Evolutionary conservation across 176 grass and related monocot species (phyloP), one percentile per base, ranked within the genome.

Genomic region (Stipa capillata): DNA sequence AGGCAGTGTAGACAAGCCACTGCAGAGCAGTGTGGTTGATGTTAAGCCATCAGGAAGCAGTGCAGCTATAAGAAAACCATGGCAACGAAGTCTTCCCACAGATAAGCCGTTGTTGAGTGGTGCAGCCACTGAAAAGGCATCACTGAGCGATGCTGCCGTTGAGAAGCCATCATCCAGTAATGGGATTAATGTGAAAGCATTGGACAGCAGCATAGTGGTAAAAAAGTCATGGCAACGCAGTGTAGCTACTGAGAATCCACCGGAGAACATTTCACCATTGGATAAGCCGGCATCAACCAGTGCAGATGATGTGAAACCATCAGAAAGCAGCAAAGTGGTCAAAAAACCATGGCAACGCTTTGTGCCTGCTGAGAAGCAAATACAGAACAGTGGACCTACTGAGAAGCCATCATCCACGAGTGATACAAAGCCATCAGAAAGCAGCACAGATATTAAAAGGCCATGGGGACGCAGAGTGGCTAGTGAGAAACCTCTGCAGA

Each of bases 151-250:
- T 85, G 55, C 72, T 48, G 55, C 63, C 54, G 65, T 31, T 47
- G 87, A 85, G 70, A 76, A 89, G n/a, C 77, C 37, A 63, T 89
- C 72, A 56, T 61, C 87, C 75, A 57, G 83, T 69, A 82, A 85
- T 40, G 71, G 54, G 13, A 20, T 71, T 77, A 58, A 89, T 65
- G 47, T 23, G 40, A 81, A 82, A 75, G 45, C 51, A 3, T 7
- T 31, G 61, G 82, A 89, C 76, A 89, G 65, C 24, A 82, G 55
- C 33, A 65, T 28, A 1, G 56, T 37, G 58, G 72, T 76, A 36
- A 89, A 82, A 85, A 82, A 14, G 23, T 10, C 82, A 41, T 85
- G 77, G 82, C 77, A 89, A 33, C 82, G 39, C 15, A 49, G 18
- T 76, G 5, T 45, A 54, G 44, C 72, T 32, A 40, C 45, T 15